Base-by-base conservation (phyloP, 805 yeast genomes). In the Candida anglica region DNA sequence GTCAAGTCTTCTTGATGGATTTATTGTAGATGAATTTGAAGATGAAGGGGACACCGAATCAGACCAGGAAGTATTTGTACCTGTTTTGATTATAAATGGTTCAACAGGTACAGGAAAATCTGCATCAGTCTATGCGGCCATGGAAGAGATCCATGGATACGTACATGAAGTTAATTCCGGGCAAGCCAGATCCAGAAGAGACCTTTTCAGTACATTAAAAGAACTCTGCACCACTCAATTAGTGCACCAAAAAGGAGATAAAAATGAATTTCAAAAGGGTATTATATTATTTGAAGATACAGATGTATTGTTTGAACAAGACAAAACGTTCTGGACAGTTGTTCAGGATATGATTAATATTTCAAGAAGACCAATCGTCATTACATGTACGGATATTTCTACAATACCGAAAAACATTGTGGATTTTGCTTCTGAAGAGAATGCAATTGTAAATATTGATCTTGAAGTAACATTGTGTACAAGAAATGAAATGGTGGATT, bases 191-290 rank as follows among this genome's bases (percentile, higher is more conserved):
- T 75, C 87, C 1, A 75, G 81, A 30, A 83, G 77, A 51, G 91
- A 85, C 40, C 70, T 91, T 10, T 61, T 69, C 33, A 73, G 77
- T 17, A 74, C 66, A 19, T 64, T 91, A 24, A 79, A 73, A 31
- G 97, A 94, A 48, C 73, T 88, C 34, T 79, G 91, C 36, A 89
- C 96, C 3, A 83, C 95, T 0, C 87, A 86, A 39, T 63, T 83
- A 30, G 89, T 91, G 2, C 86, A 81, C 42, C 63, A 63, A 31
- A 42, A 24, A 41, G 36, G 3, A 1, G 31, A 32, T 17, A 40
- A 46, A 11, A 22, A 32, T 3, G 47, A 47, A 15, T 72, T 71
- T 32, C 77, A 71, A 39, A 70, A 76, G 38, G 88, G 91, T 6
- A 62, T 87, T 5, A 79, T 93, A 3, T 56, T 93, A 21, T 67